Base-by-base conservation (phyloP, 177 flowering plant genomes). In the Telopea speciosissima region DNA sequence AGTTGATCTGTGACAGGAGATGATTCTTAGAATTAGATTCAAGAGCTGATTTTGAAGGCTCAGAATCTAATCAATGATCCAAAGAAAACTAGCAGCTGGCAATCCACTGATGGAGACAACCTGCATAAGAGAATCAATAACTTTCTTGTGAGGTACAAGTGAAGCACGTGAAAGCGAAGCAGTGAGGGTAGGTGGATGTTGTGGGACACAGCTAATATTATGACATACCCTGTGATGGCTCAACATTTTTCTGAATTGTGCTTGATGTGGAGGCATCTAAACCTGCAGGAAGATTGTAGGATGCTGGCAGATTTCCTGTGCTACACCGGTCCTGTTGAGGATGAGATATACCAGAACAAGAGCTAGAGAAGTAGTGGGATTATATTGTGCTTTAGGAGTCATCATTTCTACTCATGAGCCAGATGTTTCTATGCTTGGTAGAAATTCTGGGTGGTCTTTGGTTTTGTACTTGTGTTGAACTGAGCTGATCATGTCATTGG, bases 81-180 rank as follows among this genome's bases (percentile, higher is more conserved):
- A 63, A 31, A 40, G 66, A 63, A 19, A 59, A 40, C 36, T 61
- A 61, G 63, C 12, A 61, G 9, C 24, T 33, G 42, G 62, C 63
- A 64, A 49, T 52, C 45, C 52, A 65, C n/a, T 65, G 62, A 25
- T 54, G 54, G 52, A 65, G 49, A 13, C 9, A 56, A 72, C 74
- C 74, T 72, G 74, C 74, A 72, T 33, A 49, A 69, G 52, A 65
- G 74, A 64, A 60, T 54, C 68, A 72, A 65, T 49, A 71, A 52
- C 63, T 33, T 33, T 63, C 73, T 63, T 52, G 67, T 72, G 54
- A 72, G 74, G 56, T 63, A 65, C 19, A 56, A 26, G 31, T 65
- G 63, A 52, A 33, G 24, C 61, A 62, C 36, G 22, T 72, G 24
- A 60, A 5, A 36, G 22, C 65, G 61, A 23, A 5, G 63, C 10